Evolutionary conservation across 768 basidiomycete species (phyloP).

Genomic region (Leccinum subgranulosum): DNA sequence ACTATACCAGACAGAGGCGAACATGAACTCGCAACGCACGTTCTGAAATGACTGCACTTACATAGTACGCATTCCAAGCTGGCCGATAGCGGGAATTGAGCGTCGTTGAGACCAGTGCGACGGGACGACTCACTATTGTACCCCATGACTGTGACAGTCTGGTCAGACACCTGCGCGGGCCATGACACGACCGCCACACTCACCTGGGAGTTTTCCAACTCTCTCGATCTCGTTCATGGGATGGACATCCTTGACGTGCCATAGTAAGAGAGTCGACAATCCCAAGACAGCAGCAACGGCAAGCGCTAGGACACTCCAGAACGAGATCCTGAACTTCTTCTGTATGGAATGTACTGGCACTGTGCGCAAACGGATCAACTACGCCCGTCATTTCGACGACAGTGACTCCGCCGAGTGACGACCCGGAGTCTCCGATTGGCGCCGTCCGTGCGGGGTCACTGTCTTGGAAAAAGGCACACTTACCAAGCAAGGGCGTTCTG

Average conservation of each 20-base stretch:
- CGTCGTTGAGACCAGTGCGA: slow-evolving; percentile 1
- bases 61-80: slow-evolving; percentile 74
- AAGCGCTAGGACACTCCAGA: slow-evolving; percentile 14
- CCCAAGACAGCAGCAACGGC: slow-evolving; percentile 21
- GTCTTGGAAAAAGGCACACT: background rate
- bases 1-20: slow-evolving; percentile 34
- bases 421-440: background rate
- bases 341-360: background rate
- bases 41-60: slow-evolving; percentile 24
- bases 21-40: background rate
- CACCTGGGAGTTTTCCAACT: slow-evolving; percentile 25
- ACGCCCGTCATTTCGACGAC: background rate
- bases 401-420: background rate
- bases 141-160: slow-evolving; percentile 44
- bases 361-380: background rate
- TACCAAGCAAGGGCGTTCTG: slow-evolving; percentile 21
- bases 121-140: slow-evolving; percentile 52
- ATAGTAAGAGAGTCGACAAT: slow-evolving; percentile 10
- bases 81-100: background rate
- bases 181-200: background rate
- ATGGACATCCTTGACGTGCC: slow-evolving; percentile 3
- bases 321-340: background rate
- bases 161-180: background rate
- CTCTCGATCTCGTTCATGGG: slow-evolving; percentile 11
- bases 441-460: background rate